Percentiles rank a stretch among this genome's conserved stretches.
Conservation (phyloP, 495 filamentous ascomycete species). For the Penicillium malachiteum region DNA sequence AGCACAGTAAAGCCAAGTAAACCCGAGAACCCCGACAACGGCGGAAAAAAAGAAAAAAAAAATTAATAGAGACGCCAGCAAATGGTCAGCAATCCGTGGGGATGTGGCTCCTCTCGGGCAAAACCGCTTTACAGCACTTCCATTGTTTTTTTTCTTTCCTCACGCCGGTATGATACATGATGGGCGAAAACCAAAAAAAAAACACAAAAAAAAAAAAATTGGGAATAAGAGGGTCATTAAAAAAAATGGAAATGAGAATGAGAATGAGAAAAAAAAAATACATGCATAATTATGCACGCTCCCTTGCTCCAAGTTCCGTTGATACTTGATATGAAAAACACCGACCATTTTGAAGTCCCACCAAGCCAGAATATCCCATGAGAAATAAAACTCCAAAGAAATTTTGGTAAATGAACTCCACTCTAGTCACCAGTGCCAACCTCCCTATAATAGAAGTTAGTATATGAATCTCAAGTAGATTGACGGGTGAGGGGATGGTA, state of each 20-base stretch:
- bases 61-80: not conserved
- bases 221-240: not conserved
- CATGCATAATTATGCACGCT: conserved; percentile 15
- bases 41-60: not conserved
- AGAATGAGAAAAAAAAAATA: conserved; percentile 15
- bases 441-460: conserved; percentile 47
- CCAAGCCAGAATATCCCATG: not conserved
- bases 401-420: conserved; percentile 9
- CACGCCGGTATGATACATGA: conserved; percentile 5
- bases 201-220: conserved; percentile 7
- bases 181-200: conserved; percentile 3
- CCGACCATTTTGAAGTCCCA: conserved; percentile 6
- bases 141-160: not conserved
- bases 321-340: conserved; percentile 13
- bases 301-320: conserved; percentile 50
- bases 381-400: not conserved
- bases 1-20: not conserved
- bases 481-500: not conserved
- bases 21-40: not conserved
- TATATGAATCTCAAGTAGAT: conserved; percentile 6
- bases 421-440: conserved; percentile 74
- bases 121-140: conserved; percentile 7
- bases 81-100: conserved; percentile 2
- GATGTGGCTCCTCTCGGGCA: conserved; percentile 2
- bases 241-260: conserved; percentile 22